Conservation (phyloP, 208 protist genomes). For the Leishmania lainsoni region DNA sequence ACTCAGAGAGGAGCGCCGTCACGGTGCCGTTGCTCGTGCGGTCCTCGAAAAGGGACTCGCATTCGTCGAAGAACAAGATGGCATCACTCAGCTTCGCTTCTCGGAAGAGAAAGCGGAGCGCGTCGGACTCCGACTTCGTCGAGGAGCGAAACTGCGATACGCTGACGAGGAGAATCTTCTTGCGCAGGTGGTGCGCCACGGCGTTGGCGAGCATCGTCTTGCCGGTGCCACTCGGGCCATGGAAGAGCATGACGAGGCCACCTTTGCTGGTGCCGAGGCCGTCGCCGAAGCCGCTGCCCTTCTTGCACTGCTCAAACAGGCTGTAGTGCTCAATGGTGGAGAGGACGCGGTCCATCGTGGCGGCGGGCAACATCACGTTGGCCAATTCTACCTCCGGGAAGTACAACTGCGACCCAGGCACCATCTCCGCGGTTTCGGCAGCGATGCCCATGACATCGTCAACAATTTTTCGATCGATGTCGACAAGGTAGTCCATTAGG, state of each 20-base stretch:
- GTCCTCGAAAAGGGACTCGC: constrained; percentile 90
- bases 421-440: constrained; percentile 89
- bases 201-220: constrained; percentile 96
- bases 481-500: constrained; percentile 90
- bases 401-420: constrained; percentile 89
- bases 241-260: constrained; percentile 92
- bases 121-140: constrained; percentile 59
- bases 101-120: constrained; percentile 91
- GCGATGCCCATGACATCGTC: constrained; percentile 91
- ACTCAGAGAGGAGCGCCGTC: constrained; percentile 88
- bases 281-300: constrained; percentile 76
- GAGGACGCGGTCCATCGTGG: constrained; percentile 82
- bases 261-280: constrained; percentile 58
- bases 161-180: constrained; percentile 90
- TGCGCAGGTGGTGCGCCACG: constrained; percentile 84
- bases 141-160: constrained; percentile 77
- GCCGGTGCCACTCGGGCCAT: constrained; percentile 90
- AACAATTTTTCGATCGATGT: constrained; percentile 93
- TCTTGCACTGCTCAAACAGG: constrained; percentile 83
- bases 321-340: constrained; percentile 88
- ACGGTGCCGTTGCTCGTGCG: constrained; percentile 82
- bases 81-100: constrained; percentile 92
- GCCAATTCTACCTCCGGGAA: constrained; percentile 70
- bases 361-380: constrained; percentile 83
- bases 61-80: constrained; percentile 95